These are phyloP conservation scores for Cladosporium sp. DNA, from an alignment of 2,329 filamentous ascomycete species.

Conservation along the genomic window DNA sequence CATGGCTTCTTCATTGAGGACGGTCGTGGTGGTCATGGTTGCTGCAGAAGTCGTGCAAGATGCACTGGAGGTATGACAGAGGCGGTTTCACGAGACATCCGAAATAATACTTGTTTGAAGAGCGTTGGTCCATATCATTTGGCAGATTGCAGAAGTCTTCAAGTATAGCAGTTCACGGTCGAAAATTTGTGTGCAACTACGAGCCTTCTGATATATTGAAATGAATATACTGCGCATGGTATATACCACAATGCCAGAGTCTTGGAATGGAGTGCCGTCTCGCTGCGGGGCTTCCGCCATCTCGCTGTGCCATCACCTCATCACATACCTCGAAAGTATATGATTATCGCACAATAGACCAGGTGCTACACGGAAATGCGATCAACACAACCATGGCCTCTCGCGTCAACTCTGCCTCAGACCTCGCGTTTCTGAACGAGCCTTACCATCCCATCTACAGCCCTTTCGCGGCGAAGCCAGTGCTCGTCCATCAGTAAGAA, in stretches of 20 bases:
- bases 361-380: background rate
- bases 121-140: background rate
- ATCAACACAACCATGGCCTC: constrained; percentile 6
- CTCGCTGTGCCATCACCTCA: constrained; percentile 1
- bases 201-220: background rate
- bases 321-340: background rate
- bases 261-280: background rate
- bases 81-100: background rate
- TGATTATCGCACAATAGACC: background rate
- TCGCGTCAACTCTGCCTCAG: constrained; percentile 19
- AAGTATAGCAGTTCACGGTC: too few species aligned
- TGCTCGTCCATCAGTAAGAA: constrained; percentile 49
- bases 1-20: background rate
- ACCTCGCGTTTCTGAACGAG: constrained; percentile 34
- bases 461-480: constrained; percentile 50
- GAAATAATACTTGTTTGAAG: background rate
- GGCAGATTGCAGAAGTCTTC: background rate
- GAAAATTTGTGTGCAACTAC: background rate
- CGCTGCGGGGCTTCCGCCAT: background rate
- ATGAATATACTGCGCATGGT: background rate
- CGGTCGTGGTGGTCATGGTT: background rate
- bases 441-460: constrained; percentile 55
- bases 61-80: background rate
- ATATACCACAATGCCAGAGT: background rate
- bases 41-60: background rate